Base-by-base conservation (phyloP, 176 grass and related monocot genomes). In the Secale cereale region DNA sequence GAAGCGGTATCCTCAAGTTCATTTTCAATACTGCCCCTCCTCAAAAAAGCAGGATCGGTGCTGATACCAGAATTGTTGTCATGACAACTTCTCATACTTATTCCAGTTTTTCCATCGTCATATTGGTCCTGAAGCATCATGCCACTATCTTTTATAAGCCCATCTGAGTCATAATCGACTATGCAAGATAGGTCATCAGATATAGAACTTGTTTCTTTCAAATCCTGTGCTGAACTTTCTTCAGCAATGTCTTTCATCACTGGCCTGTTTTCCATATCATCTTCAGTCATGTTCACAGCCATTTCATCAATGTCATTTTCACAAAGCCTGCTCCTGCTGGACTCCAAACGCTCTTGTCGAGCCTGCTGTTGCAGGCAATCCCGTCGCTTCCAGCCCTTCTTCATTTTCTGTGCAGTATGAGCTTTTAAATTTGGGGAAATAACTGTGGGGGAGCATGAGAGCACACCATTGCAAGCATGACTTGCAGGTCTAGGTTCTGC, bases 291-390 rank as follows among this genome's bases (percentile, higher is more conserved):
- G 82, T 94, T 95, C 31, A 92, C 87, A 77, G 85, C 86, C 97
- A 95, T 94, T 75, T 96, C 92, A 83, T 92, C 91, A 81, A 87
- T 75, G 43, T 90, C 74, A 83, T 69, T 75, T 85, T 93, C 89
- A 46, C 20, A 78, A 41, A 90, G 85, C 56, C 89, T 93, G 74
- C 92, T 99, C 84, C 93, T 90, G 70, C 93, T 94, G 15, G 76
- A 88, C 39, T 96, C 94, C 60, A 99, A 77, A 46, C 91, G 85
- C 73, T 99, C 97, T 61, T 99, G 91, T 11, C 93, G 93, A 91
- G 91, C 91, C 54, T 81, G 89, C 86, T 96, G 97, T 77, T 99
- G 97, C 29, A 81, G 78, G 54, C 84, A 91, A 70, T 89, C 91
- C 40, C 87, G 86, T 14, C 93, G 88, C 37, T 86, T 99, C 97